Base-by-base conservation (phyloP, 768 basidiomycete species). In the Candolleomyces aberdarensis region DNA sequence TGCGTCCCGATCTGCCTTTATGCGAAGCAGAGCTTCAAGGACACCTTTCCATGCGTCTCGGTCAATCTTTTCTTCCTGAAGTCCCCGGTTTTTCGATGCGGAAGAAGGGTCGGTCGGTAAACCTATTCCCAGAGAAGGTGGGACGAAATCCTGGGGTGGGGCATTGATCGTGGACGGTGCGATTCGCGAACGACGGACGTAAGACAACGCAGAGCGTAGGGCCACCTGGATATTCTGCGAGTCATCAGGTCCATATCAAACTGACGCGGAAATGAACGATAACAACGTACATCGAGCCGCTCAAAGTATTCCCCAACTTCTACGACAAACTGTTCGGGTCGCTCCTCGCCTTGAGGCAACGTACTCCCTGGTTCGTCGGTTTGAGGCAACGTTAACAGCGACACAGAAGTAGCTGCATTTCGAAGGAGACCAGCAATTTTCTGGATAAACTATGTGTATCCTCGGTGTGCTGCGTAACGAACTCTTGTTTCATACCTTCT, bases 131-230 rank as follows among this genome's bases (percentile, higher is more conserved):
- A 91, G 83, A 7, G 89, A 87, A 3, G 91, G 87, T 6, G 91
- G 91, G 10, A 92, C 76, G 69, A 91, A 90, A 29, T 83, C 85
- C 0, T 80, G 82, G 6, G 85, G 82, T 39, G 90, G 90, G 0
- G 91, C 91, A 53, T 87, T 88, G 67, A 94, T 91, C n/a, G 90
- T 87, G n/a, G 90, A 89, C 9, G 91, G 91, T 46, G 91, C 88
- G 68, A 93, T 91, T 64, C 91, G 86, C 10, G 90, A 88, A 67
- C 89, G 85, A 11, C 90, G 82, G 61, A 94, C 88, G 65, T 92
- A 90, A 17, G 91, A 91, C 62, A 93, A 77, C 3, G 88, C 88
- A 14, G 90, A 89, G 43, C 91, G 87, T 60, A 94, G 82, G 36
- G 85, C 83, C 36, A 79, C 80, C 71, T 94, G 91, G 60, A 93